These are phyloP conservation scores for Wickerhamomyces sp. DNA, from an alignment of 1,139 yeast species.

Conservation along the genomic window DNA sequence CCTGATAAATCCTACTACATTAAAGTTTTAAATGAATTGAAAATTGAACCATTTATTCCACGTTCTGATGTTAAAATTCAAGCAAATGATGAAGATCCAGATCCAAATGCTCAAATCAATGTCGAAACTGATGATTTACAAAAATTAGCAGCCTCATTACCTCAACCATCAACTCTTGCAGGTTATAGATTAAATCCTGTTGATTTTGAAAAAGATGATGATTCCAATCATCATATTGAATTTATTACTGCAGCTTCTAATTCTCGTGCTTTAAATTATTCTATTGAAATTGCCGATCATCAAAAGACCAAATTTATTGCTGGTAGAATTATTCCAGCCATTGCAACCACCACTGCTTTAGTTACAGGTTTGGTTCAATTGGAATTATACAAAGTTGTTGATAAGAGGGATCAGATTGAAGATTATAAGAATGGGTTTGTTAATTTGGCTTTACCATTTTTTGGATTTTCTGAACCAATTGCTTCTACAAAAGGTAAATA, in stretches of 20 bases:
- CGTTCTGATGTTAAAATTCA: slow-evolving; percentile 76
- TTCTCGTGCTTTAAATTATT: slow-evolving; percentile 88
- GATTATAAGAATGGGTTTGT: slow-evolving; percentile 92
- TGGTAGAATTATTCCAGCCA: slow-evolving; percentile 96
- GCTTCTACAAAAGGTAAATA: slow-evolving; percentile 78
- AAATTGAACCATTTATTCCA: slow-evolving; percentile 68
- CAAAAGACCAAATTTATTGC: slow-evolving; percentile 79
- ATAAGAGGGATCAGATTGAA: slow-evolving; percentile 65
- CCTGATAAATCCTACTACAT: slow-evolving; percentile 39
- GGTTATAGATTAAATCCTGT: slow-evolving; percentile 83
- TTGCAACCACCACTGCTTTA: slow-evolving; percentile 96
- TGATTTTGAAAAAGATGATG: slow-evolving; percentile 97
- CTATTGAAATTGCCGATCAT: slow-evolving; percentile 74
- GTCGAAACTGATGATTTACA: slow-evolving; percentile 52
- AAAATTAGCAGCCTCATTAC: slow-evolving; percentile 68
- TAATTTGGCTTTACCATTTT: slow-evolving; percentile 90
- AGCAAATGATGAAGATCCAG: slow-evolving; percentile 84
- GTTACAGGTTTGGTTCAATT: slow-evolving; percentile 93
- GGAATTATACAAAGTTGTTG: slow-evolving; percentile 88
- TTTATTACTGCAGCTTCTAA: slow-evolving; percentile 97
- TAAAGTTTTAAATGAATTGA: slow-evolving; percentile 45
- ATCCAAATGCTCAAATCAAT: slow-evolving; percentile 60
- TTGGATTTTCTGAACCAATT: slow-evolving; percentile 96
- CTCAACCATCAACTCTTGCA: slow-evolving; percentile 83
- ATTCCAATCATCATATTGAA: slow-evolving; percentile 91